Base-by-base conservation (phyloP, 768 basidiomycete species). In the Paxillus rubicundulus region DNA sequence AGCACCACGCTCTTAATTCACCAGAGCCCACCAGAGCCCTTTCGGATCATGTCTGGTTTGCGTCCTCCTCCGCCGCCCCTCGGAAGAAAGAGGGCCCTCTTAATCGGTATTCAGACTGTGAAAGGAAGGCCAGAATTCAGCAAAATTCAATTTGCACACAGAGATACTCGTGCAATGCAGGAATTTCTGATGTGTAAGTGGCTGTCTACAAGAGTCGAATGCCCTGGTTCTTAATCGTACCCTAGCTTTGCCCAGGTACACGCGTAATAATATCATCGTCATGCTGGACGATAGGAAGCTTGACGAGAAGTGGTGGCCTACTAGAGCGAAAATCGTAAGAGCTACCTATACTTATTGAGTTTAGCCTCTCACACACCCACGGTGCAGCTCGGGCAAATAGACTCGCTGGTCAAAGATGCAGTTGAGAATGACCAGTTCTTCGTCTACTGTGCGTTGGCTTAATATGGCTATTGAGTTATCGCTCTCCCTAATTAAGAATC, bases 381-480 rank as follows among this genome's bases (percentile, higher is more conserved):
- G n/a, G 24, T 17, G 8, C 27, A 53, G 50, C 20, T 52, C 30
- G 18, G 13, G 6, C 33, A 55, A 38, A 55, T 55, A 24, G 30
- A 55, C 9, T 12, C 18, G n/a, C 2, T 55, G 8, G 54, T 53
- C 14, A 9, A 39, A 32, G 17, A 5, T 0, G 52, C 54, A 3
- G 24, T 28, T 7, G 18, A 39, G 34, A 12, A 45, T 10, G 54
- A 55, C 44, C 34, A 18, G 20, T 45, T 55, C 8, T 55, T 55
- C 4, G 53, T 55, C 17, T 55, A 52, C n/a, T 55, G 54, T 52
- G 20, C 24, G 54, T 38, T 20, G n/a, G 28, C 34, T 24, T 24
- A 17, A n/a, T 38, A n/a, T 6, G 5, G 17, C 9, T 47, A 20
- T 16, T 33, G 13, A 9, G 33, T 12, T 12, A 12, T 13, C 13